A percentile compares a stretch with the other conserved stretches of the same genome.
These are phyloP conservation scores for Ogataea salicorniae DNA, from an alignment of 805 yeast species.

Conservation along the genomic window DNA sequence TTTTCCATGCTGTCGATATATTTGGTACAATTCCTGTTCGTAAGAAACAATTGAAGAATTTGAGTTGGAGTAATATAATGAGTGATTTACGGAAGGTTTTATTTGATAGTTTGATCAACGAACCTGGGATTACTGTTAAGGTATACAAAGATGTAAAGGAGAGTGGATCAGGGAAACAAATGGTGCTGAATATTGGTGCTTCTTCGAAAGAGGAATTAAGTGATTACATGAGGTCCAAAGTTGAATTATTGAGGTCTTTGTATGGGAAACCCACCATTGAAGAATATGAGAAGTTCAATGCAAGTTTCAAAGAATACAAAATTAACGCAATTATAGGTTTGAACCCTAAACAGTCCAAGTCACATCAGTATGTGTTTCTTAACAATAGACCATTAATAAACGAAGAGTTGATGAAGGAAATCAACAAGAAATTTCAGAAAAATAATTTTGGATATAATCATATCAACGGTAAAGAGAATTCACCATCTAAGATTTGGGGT, in stretches of 20 bases:
- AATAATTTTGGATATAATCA: slow-evolving; percentile 15
- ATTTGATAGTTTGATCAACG: slow-evolving; percentile 26
- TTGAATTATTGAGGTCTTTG: slow-evolving; percentile 20
- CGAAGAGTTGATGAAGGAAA: slow-evolving; percentile 9
- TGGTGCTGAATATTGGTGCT: not conserved
- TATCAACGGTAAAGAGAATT: slow-evolving; percentile 2
- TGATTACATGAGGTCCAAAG: not conserved
- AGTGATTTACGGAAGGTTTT: slow-evolving; percentile 28
- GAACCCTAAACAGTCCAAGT: slow-evolving; percentile 29
- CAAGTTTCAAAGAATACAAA: slow-evolving; percentile 22
- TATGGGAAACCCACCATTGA: slow-evolving; percentile 27
- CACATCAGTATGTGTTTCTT: slow-evolving; percentile 41
- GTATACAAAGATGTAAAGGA: slow-evolving; percentile 3
- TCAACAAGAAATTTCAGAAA: slow-evolving; percentile 25
- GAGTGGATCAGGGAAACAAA: slow-evolving; percentile 1
- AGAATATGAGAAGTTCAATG: slow-evolving; percentile 25
- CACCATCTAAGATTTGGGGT: slow-evolving; percentile 25
- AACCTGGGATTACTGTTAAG: slow-evolving; percentile 21
- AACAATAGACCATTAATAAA: slow-evolving; percentile 35
- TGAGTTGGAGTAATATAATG: slow-evolving; percentile 20
- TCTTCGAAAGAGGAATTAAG: not conserved
- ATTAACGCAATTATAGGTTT: slow-evolving; percentile 38
- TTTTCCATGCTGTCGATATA: slow-evolving; percentile 32
- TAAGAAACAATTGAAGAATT: slow-evolving; percentile 19
- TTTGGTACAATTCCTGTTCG: slow-evolving; percentile 44